Conservation (phyloP, 352 stramenopile species). For the Phytophthora sp. region DNA sequence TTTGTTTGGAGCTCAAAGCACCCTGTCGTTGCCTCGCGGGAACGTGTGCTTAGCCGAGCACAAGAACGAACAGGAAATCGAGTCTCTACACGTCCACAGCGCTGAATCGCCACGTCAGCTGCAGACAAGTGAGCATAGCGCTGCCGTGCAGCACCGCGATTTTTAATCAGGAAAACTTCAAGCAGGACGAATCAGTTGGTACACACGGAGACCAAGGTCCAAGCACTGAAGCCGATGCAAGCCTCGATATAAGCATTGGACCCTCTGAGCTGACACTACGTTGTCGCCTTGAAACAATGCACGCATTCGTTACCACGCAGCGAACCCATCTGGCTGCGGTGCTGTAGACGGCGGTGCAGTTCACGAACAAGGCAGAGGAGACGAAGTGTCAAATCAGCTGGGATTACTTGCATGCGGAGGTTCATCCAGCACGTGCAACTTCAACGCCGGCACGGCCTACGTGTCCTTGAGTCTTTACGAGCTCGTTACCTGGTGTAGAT, state of each 20-base stretch:
- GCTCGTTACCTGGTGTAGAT: no score
- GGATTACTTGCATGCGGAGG: not conserved
- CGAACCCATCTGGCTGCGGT: not conserved
- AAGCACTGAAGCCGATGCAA: no score
- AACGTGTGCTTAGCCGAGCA: not conserved
- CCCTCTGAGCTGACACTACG: not conserved
- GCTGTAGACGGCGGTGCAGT: not conserved
- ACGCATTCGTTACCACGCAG: not conserved
- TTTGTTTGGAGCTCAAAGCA: no score
- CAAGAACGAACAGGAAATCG: not conserved
- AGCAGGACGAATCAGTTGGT: slow-evolving; percentile 10
- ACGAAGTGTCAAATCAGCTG: slow-evolving; percentile 7
- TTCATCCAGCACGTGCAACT: not conserved
- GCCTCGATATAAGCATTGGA: no score
- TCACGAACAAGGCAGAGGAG: not conserved
- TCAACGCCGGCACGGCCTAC: not conserved
- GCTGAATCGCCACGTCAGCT: no score
- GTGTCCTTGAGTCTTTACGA: not conserved
- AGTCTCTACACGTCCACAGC: no score
- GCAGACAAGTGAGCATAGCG: not conserved
- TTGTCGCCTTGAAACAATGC: not conserved
- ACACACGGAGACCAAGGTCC: no score
- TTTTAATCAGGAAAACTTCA: slow-evolving; percentile 4
- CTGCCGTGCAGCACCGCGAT: not conserved
- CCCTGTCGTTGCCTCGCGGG: no score